Evolutionary conservation across 108 stramenopile genomes (phyloP).

Genomic region (Epithemia pelagica): DNA sequence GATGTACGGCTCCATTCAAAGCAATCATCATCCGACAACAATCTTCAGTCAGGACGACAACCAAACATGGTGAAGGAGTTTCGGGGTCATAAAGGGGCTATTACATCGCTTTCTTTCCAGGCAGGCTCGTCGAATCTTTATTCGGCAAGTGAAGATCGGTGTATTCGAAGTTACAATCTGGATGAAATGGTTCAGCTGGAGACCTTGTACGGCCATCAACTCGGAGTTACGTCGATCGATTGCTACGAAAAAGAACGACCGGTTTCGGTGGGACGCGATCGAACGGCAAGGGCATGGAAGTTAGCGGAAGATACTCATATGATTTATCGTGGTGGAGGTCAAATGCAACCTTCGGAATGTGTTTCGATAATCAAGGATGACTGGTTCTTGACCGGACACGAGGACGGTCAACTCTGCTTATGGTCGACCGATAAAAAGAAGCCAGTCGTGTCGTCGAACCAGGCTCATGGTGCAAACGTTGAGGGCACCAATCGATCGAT

Average conservation of each 20-base stretch:
- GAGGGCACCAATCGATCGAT: slow-evolving; percentile 38
- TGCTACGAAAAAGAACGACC: slow-evolving; percentile 83
- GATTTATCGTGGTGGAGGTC: slow-evolving; percentile 83
- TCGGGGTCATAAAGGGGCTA: slow-evolving; percentile 79
- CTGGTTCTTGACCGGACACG: slow-evolving; percentile 92
- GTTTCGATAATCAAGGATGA: slow-evolving; percentile 77
- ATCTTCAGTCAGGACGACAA: not conserved
- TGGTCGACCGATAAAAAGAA: slow-evolving; percentile 94
- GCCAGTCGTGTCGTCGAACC: slow-evolving; percentile 53
- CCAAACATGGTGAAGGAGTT: slow-evolving; percentile 57
- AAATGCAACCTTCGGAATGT: slow-evolving; percentile 67
- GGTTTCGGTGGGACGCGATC: slow-evolving; percentile 80
- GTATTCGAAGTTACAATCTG: slow-evolving; percentile 81
- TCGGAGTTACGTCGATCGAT: slow-evolving; percentile 76
- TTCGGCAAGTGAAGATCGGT: slow-evolving; percentile 89
- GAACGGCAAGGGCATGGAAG: slow-evolving; percentile 96
- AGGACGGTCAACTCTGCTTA: slow-evolving; percentile 83
- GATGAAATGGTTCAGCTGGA: slow-evolving; percentile 95
- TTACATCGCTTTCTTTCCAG: slow-evolving; percentile 79
- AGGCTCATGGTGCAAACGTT: slow-evolving; percentile 50
- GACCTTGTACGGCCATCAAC: slow-evolving; percentile 97
- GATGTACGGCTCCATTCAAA: slow-evolving; percentile 56
- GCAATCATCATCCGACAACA: not conserved
- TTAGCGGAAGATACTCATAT: slow-evolving; percentile 94
- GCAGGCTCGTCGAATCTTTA: slow-evolving; percentile 81